phyloP scores from a whole-genome alignment of 2,329 filamentous ascomycete species.

The Mycogone perniciosa region DNA sequence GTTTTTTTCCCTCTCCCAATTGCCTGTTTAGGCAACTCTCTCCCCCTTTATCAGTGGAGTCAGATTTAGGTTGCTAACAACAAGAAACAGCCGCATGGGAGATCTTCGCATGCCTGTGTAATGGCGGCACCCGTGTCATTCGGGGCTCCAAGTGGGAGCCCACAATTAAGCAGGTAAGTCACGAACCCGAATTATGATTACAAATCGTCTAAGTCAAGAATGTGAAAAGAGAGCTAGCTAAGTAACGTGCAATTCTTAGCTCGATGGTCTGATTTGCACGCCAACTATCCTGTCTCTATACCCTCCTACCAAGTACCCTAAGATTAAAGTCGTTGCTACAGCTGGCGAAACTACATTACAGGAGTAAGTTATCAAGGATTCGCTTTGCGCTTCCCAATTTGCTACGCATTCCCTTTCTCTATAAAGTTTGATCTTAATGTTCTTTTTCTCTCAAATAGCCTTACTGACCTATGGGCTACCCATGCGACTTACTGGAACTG shows the following conservation, averaged over 20 bases:
- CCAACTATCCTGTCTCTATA: conserved; percentile 49
- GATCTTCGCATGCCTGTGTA: conserved; percentile 50
- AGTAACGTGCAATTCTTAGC: conserved; percentile 21
- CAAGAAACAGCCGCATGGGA: conserved; percentile 49
- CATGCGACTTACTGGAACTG: conserved; percentile 47
- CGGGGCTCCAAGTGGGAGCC: conserved; percentile 44
- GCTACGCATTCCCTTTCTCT: background rate
- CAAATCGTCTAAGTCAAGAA: background rate
- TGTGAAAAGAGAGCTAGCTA: conserved; percentile 1
- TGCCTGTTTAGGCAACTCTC: too few relatives aligned
- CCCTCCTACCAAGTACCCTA: conserved; percentile 38
- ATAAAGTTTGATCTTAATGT: background rate
- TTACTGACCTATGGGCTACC: conserved; percentile 52
- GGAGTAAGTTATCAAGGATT: conserved; percentile 25
- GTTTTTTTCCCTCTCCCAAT: background rate
- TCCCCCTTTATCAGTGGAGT: background rate
- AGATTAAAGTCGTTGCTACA: conserved; percentile 46
- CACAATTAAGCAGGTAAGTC: conserved; percentile 37
- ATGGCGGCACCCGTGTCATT: conserved; percentile 50
- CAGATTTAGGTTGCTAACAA: conserved; percentile 8
- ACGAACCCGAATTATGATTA: background rate
- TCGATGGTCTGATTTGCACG: conserved; percentile 49
- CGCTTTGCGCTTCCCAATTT: background rate
- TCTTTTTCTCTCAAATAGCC: conserved; percentile 11
- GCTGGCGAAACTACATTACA: conserved; percentile 49